A percentile compares a stretch with the other conserved stretches of the same genome.
Conservation (phyloP, 306 rosid genomes). For the Ormosia emarginata region DNA sequence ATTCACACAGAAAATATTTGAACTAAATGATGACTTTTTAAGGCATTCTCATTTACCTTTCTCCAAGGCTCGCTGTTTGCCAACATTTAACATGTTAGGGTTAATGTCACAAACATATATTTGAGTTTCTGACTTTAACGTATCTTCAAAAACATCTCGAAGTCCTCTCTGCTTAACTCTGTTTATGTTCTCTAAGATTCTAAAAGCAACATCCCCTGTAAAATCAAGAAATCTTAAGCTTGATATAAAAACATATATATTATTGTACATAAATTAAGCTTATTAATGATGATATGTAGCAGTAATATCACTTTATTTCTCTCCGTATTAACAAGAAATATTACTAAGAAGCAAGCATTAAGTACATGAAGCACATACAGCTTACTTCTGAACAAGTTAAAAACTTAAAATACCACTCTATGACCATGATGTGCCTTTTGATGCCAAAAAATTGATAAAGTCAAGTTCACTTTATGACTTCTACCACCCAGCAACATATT, state of each 20-base stretch:
- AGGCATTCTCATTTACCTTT: conserved; percentile 52
- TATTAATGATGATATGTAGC: not conserved
- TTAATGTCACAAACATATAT: conserved; percentile 88
- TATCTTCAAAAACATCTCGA: conserved; percentile 49
- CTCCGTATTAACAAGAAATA: not conserved
- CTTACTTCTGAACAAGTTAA: not conserved
- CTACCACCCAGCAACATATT: not conserved
- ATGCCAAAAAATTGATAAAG: not conserved
- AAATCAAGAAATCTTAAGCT: conserved; percentile 10
- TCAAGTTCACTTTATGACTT: not conserved
- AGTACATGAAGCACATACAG: not conserved
- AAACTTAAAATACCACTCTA: not conserved
- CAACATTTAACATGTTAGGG: conserved; percentile 83
- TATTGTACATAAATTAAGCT: not conserved
- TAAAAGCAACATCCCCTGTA: conserved; percentile 96
- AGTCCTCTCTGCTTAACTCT: conserved; percentile 63
- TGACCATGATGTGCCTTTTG: not conserved
- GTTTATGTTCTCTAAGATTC: conserved; percentile 71
- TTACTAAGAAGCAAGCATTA: conserved; percentile 6
- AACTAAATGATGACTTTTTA: not conserved
- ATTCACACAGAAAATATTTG: not conserved
- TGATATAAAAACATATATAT: not conserved
- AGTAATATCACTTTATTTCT: not conserved
- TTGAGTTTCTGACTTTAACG: conserved; percentile 60
- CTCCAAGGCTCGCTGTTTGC: conserved; percentile 63